Evolutionary conservation across 73 alveolate species (phyloP), one percentile per base, ranked within the genome.

Genomic region (Diophrys sp.): DNA sequence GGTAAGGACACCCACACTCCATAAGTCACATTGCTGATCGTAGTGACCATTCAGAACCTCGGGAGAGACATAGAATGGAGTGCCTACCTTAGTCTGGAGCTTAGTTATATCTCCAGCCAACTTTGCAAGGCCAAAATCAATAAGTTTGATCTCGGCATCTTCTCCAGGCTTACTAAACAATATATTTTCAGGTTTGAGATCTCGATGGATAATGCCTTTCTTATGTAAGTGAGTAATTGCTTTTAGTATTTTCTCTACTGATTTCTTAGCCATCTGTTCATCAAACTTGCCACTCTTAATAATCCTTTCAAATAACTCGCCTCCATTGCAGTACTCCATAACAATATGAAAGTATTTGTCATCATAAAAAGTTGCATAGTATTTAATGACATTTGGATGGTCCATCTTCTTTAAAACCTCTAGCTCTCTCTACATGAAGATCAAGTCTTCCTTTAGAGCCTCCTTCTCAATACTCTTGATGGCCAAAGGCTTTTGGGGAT

Each of bases 321-420:
- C 94, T 23, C 96, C 96, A 70, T 87, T 76, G 68, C 89, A 90
- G 56, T 80, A 87, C 76, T 90, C 96, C 94, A 90, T 87, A n/a
- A 90, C 90, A n/a, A 90, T 81, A 79, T 90, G 89, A 44, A 87
- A 73, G 72, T 81, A 57, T 76, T 34, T 76, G 23, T 87, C 90
- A 72, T 87, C 93, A 54, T 81, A 85, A 54, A 87, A 87, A n/a
- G 83, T 87, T 1, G 83, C 96, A 33, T 82, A 81, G 55, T 75
- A 79, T 67, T 78, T 74, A 29, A 87, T 90, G 11, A 87, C 87
- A 79, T 90, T 90, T 32, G 93, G 93, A 90, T 90, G 97, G 67
- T 83, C 87, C 0, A 77, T 30, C 1, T 31, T 83, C 26, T 75
- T 83, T 24, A 87, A 71, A 34, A 87, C 76, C 31, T 75, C 78